Evolutionary conservation across 2,329 filamentous ascomycete species (phyloP), one percentile per base, ranked within the genome.

Genomic region (Apiospora aurea): DNA sequence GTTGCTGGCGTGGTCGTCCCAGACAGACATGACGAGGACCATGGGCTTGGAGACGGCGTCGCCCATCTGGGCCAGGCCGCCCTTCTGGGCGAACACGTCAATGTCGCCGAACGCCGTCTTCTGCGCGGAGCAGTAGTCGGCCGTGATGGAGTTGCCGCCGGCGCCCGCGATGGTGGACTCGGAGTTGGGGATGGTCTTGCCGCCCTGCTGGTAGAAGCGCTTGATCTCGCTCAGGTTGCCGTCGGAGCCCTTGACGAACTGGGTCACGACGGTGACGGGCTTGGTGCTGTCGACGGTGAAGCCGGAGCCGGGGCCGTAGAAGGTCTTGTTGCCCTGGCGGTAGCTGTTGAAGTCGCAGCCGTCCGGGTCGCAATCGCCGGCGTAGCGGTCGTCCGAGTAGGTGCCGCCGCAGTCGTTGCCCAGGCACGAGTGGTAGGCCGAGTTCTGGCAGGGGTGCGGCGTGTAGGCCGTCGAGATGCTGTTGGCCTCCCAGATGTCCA

Each of bases 331-430:
- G 73, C 90, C 90, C 84, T 89, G 85, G 78, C 89, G 88, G 86
- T 87, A 92, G 64, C 85, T 82, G 85, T 91, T 90, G 85, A 88
- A 91, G 79, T 91, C 90, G 77, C 90, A 92, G 68, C 90, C 90
- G 75, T 90, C 88, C 73, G 88, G 87, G 80, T 92, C 90, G 80
- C 90, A 92, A 73, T 87, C 81, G 72, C 89, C 88, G 38, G 79
- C 81, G 78, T 90, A 91, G 74, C 89, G 87, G 76, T 85, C 81
- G 70, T 77, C 74, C 8, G 80, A 80, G 74, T 84, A 86, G 67
- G 83, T 82, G 72, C 85, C 87, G 73, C 87, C 87, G 76, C 86
- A 88, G 26, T 75, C 71, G 72, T 83, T 80, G 67, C 81, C 81
- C 1, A 78, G 78, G 83, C 88, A 90, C 70, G 84, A 82, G 74